Evolutionary conservation across 495 filamentous ascomycete genomes (phyloP), one percentile per base, ranked within the genome.

Genomic region (Aspergillus heteromorphus): DNA sequence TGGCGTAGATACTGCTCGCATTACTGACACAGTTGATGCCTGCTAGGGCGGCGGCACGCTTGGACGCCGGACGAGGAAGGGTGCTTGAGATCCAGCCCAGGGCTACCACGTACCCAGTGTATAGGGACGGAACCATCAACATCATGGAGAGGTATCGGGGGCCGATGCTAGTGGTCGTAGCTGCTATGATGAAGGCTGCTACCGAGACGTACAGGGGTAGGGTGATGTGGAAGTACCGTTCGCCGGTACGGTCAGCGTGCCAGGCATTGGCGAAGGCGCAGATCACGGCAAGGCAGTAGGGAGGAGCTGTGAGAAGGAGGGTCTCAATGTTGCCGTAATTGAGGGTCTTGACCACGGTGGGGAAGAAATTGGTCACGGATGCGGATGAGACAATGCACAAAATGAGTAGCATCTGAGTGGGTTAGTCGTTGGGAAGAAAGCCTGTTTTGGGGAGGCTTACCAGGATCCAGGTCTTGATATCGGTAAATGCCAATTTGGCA

Each of bases 291-390:
- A 93, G 75, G 6, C 86, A 79, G 63, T 89, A 89, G 2, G 87
- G 87, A 0, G 89, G 89, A 0, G 83, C 86, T 4, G 88, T 92
- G 23, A 95, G 79, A 2, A 91, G 80, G 9, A 93, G 82, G 0
- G 89, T 85, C 17, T 76, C 63, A 57, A 89, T 83, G n/a, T 80
- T 79, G 57, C 65, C 71, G 62, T 84, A 89, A 7, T 83, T 78
- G 6, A 95, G 75, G 1, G 89, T 92, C 38, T 79, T 74, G 29
- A 93, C 89, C 19, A 95, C 87, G 13, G 88, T 87, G 0, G 90
- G 89, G 73, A 95, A 92, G 79, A 93, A 93, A 67, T 93, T 92
- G n/a, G 87, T 90, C 8, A 90, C 84, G 2, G 86, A 85, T 47
- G 82, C 84, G 23, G 83, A 81, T 23, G 84, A 80, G 13, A 89